Evolutionary conservation across 202 grass and related monocot species (phyloP).

Genomic region (Panicum virgatum): DNA sequence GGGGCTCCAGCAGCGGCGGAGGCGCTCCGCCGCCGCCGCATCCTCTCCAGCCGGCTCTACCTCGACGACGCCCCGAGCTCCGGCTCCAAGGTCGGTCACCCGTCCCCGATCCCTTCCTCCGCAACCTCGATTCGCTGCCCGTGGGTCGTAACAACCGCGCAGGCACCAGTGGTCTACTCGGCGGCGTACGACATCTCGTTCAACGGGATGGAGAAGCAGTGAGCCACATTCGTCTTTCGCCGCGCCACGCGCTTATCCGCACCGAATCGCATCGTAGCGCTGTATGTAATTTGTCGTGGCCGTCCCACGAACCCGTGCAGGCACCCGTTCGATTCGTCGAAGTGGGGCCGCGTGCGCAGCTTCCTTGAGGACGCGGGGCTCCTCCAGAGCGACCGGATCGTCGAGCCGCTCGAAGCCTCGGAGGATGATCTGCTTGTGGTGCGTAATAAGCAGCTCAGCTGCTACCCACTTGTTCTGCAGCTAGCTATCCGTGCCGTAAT

Average conservation of each 20-base stretch:
- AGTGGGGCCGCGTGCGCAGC: slow-evolving; percentile 58
- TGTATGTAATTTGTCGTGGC: neutral
- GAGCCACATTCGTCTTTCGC: neutral
- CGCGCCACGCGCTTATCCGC: neutral
- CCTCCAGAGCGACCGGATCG: slow-evolving; percentile 33
- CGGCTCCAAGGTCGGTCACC: slow-evolving; percentile 45
- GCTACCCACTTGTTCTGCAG: neutral
- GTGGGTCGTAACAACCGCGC: neutral
- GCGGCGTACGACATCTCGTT: slow-evolving; percentile 62
- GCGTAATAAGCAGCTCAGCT: slow-evolving; percentile 4
- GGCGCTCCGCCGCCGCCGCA: slow-evolving; percentile 29
- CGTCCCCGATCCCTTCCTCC: neutral
- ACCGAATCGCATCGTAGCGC: neutral
- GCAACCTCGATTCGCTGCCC: neutral
- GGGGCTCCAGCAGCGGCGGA: neutral
- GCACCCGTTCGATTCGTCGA: slow-evolving; percentile 79
- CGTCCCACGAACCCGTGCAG: slow-evolving; percentile 16
- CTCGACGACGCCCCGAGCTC: slow-evolving; percentile 45
- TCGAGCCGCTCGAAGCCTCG: slow-evolving; percentile 64
- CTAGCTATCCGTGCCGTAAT: neutral
- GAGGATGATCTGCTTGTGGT: slow-evolving; percentile 65
- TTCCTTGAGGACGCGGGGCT: slow-evolving; percentile 54
- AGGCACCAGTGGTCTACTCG: slow-evolving; percentile 62
- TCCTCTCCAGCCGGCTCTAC: slow-evolving; percentile 65
- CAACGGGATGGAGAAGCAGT: slow-evolving; percentile 72